Conservation (phyloP, 352 stramenopile genomes). For the Phytophthora pluvialis region DNA sequence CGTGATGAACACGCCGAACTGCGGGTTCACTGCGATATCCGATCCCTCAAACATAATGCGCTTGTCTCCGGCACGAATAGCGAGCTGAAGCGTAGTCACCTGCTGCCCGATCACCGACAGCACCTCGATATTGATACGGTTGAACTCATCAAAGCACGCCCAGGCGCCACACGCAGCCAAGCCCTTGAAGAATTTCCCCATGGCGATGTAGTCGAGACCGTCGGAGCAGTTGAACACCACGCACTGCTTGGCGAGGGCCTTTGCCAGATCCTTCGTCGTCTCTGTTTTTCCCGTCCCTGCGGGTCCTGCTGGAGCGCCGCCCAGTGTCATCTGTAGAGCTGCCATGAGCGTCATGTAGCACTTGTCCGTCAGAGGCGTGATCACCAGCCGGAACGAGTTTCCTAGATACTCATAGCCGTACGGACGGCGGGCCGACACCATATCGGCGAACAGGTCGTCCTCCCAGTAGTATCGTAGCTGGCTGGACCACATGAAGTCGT, state of each 20-base stretch:
- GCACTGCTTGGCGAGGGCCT: slow-evolving; percentile 94
- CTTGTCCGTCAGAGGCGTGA: slow-evolving; percentile 95
- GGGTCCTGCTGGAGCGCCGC: slow-evolving; percentile 91
- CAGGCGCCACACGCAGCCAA: slow-evolving; percentile 93
- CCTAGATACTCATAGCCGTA: slow-evolving; percentile 96
- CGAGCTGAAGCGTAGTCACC: slow-evolving; percentile 88
- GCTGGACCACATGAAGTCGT: slow-evolving; percentile 95
- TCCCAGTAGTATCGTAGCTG: slow-evolving; percentile 97
- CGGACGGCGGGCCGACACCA: slow-evolving; percentile 90
- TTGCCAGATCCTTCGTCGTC: slow-evolving; percentile 94
- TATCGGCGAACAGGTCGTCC: slow-evolving; percentile 86
- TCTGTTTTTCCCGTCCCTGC: slow-evolving; percentile 95
- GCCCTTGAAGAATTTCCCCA: slow-evolving; percentile 95
- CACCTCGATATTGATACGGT: slow-evolving; percentile 96
- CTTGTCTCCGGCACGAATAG: slow-evolving; percentile 87
- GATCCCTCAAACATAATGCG: slow-evolving; percentile 94
- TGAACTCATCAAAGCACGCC: slow-evolving; percentile 97
- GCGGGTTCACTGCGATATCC: slow-evolving; percentile 92
- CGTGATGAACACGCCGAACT: slow-evolving; percentile 96
- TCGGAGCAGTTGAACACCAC: slow-evolving; percentile 97
- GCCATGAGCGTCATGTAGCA: slow-evolving; percentile 97
- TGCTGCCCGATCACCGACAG: slow-evolving; percentile 87
- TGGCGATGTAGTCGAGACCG: slow-evolving; percentile 94
- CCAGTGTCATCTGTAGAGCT: slow-evolving; percentile 94
- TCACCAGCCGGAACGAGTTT: slow-evolving; percentile 95